These are phyloP conservation scores for Tagetes erecta DNA, from an alignment of 129 eudicot species.

Conservation along the genomic window DNA sequence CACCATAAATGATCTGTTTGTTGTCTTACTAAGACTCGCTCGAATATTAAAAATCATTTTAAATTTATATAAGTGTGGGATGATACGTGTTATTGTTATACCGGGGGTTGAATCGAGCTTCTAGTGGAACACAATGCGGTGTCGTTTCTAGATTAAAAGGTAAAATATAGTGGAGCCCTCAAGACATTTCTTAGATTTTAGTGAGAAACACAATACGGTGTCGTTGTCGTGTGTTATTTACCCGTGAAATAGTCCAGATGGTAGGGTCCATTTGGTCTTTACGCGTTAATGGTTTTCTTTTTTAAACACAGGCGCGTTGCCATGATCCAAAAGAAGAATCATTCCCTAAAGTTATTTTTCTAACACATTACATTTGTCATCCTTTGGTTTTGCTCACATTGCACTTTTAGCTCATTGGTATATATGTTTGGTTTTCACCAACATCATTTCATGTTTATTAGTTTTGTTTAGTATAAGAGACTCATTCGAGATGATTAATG, in stretches of 20 bases:
- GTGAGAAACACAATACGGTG: conserved; percentile 13
- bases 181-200: conserved; percentile 21
- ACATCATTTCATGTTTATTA: no score
- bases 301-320: conserved; percentile 17
- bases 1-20: no score
- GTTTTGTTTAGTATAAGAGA: no score
- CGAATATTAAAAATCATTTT: no score
- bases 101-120: background rate
- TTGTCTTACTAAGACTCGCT: no score
- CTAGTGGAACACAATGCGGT: no score
- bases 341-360: conserved; percentile 8
- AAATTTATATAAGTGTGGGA: no score
- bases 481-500: no score
- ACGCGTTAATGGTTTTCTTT: conserved; percentile 36
- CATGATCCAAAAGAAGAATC: conserved; percentile 8
- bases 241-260: conserved; percentile 27
- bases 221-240: background rate
- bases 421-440: background rate
- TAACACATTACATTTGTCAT: background rate
- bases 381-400: conserved; percentile 13
- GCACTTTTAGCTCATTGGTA: conserved; percentile 5
- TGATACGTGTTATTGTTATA: background rate
- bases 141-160: no score
- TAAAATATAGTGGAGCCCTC: conserved; percentile 27
- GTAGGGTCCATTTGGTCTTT: conserved; percentile 17